Conservation (phyloP, 176 grass and related monocot genomes). For the Thinopyrum elongatum region DNA sequence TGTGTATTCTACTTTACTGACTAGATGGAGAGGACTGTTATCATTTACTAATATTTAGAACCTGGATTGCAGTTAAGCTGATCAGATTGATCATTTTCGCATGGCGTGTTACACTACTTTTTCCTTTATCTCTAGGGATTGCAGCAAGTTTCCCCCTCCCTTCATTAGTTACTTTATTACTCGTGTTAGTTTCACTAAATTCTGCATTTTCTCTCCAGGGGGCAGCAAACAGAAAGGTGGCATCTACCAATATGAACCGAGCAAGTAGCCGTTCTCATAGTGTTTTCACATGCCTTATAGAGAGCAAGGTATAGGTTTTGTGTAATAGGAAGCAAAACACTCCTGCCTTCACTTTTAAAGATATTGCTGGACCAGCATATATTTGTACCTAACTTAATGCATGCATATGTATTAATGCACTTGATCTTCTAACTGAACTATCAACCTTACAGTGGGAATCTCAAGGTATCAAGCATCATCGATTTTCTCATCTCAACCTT, state of each 20-base stretch:
- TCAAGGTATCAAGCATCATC: constrained; percentile 86
- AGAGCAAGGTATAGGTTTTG: constrained; percentile 75
- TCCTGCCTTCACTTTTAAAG: not conserved
- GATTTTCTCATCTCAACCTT: constrained; percentile 93
- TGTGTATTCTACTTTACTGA: not conserved
- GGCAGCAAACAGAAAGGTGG: constrained; percentile 93
- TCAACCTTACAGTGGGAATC: constrained; percentile 83
- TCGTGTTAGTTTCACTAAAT: constrained; percentile 18
- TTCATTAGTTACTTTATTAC: constrained; percentile 1
- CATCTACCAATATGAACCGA: constrained; percentile 97
- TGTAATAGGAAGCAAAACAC: not conserved
- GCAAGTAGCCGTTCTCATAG: constrained; percentile 98
- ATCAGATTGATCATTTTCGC: not conserved
- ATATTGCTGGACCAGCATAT: constrained; percentile 20
- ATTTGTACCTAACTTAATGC: constrained; percentile 10
- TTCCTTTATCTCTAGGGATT: not conserved
- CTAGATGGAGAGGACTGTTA: not conserved
- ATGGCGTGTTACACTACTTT: not conserved
- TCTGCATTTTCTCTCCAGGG: constrained; percentile 55
- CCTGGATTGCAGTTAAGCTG: not conserved
- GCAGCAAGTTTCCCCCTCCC: not conserved
- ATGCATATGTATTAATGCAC: not conserved
- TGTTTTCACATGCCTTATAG: constrained; percentile 95
- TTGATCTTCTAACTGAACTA: constrained; percentile 16
- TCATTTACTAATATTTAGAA: not conserved